Evolutionary conservation across 1,139 yeast species (phyloP).

Genomic region (Cylindricascospora bacillispora): DNA sequence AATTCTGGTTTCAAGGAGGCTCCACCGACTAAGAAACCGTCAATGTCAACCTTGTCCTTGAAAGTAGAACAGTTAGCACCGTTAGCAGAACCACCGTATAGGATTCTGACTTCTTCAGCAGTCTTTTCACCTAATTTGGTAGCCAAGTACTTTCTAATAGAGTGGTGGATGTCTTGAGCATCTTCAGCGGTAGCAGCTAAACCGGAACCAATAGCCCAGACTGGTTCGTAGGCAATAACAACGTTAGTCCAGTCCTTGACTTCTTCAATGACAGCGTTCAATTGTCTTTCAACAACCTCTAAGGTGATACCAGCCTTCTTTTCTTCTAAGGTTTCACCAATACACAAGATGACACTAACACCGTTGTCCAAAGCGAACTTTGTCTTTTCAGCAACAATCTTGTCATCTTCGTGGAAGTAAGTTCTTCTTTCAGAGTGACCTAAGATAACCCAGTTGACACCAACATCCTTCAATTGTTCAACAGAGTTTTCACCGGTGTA

Average conservation of each 20-base stretch:
- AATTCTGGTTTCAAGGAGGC: constrained; percentile 98
- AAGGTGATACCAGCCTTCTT: constrained; percentile 81
- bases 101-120: constrained; percentile 74
- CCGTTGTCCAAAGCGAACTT: constrained; percentile 87
- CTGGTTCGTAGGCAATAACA: constrained; percentile 98
- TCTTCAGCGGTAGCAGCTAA: constrained; percentile 97
- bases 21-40: constrained; percentile 99
- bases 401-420: constrained; percentile 80
- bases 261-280: constrained; percentile 74
- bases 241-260: constrained; percentile 85
- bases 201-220: constrained; percentile 99
- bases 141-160: constrained; percentile 72
- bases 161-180: constrained; percentile 89
- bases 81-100: constrained; percentile 98
- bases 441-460: constrained; percentile 87
- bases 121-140: constrained; percentile 64
- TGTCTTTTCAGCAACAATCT: constrained; percentile 87
- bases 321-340: constrained; percentile 95
- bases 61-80: constrained; percentile 87
- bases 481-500: constrained; percentile 96
- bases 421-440: constrained; percentile 99
- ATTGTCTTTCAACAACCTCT: constrained; percentile 78
- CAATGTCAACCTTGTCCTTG: constrained; percentile 87
- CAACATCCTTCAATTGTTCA: constrained; percentile 77
- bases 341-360: constrained; percentile 82